Base-by-base conservation (phyloP, 257 asterid genomes). In the Anisodus tanguticus region DNA sequence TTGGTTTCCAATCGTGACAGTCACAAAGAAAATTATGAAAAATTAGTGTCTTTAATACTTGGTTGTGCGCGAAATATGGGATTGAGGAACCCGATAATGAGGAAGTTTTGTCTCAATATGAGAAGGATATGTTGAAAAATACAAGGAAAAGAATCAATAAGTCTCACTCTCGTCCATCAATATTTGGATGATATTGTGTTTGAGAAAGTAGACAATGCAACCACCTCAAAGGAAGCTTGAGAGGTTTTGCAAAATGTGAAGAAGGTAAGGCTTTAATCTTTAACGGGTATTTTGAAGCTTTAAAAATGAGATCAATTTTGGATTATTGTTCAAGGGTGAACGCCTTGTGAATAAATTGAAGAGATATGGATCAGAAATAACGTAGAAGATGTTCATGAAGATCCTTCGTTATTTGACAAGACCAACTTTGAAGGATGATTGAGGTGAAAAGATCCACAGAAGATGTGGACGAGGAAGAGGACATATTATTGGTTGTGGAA, bases 141-240 rank as follows among this genome's bases (percentile, higher is more conserved):
- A 72, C 37, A 45, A 72, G 80, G 6, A 45, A 72, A 72, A n/a
- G 17, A 19, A 72, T 19, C 59, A 72, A 47, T 6, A 54, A 19
- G n/a, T 37, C 6, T 72, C 80, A 9, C n/a, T 47, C 10, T 71
- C 41, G 9, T 72, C 59, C 58, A n/a, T 72, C 57, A 43, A n/a
- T 22, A 72, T n/a, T n/a, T 72, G 79, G 79, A 45, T 71, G 79
- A 71, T 45, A 45, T 37, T 43, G 43, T 43, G 79, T 45, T n/a
- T 71, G 39, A 71, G 58, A 71, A n/a, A 4, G 57, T n/a, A 16
- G 80, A 5, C 59, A 71, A 15, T 31, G 35, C 80, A 71, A 45
- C 39, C 57, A 70, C 79, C 79, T 70, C 79, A 41, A 41, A 41
- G 8, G 35, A 41, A 70, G 13, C 16, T 41, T 41, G 35, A 26